Conservation (phyloP, 805 yeast genomes). For the Kodamaea kaohsiungensis region DNA sequence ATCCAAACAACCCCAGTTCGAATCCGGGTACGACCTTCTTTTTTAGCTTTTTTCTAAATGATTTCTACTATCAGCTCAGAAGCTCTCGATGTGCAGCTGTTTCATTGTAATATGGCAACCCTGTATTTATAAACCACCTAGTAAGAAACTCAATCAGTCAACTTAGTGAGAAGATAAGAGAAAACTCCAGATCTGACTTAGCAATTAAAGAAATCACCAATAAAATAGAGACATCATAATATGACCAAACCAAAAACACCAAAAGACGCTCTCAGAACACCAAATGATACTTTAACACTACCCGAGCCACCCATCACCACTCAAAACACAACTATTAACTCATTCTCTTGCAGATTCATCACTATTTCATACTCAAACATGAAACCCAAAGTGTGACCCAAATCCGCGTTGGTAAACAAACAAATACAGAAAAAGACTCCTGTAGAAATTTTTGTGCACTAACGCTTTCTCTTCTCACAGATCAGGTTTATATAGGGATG, state of each 20-base stretch:
- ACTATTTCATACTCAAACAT: neutral
- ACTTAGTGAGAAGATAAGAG: too few relatives aligned
- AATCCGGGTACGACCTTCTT: slow-evolving; percentile 78
- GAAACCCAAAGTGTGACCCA: neutral
- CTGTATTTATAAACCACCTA: too few relatives aligned
- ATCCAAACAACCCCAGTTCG: slow-evolving; percentile 84
- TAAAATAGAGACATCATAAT: too few relatives aligned
- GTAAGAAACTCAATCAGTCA: too few relatives aligned
- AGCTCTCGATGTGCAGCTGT: too few relatives aligned
- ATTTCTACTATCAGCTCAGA: too few relatives aligned
- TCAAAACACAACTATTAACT: neutral
- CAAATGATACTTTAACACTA: too few relatives aligned
- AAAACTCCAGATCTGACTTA: too few relatives aligned
- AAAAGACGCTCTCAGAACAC: too few relatives aligned
- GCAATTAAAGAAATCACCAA: too few relatives aligned
- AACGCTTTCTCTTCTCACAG: neutral
- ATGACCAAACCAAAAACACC: too few relatives aligned
- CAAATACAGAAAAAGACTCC: slow-evolving; percentile 5
- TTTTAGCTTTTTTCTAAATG: neutral
- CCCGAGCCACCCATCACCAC: neutral
- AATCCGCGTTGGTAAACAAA: slow-evolving; percentile 7
- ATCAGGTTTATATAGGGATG: neutral
- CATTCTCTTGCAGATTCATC: neutral
- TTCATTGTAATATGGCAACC: too few relatives aligned
- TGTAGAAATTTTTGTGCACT: neutral